Conservation (phyloP, 441 rosid genomes). For the Eutrema salsugineum region DNA sequence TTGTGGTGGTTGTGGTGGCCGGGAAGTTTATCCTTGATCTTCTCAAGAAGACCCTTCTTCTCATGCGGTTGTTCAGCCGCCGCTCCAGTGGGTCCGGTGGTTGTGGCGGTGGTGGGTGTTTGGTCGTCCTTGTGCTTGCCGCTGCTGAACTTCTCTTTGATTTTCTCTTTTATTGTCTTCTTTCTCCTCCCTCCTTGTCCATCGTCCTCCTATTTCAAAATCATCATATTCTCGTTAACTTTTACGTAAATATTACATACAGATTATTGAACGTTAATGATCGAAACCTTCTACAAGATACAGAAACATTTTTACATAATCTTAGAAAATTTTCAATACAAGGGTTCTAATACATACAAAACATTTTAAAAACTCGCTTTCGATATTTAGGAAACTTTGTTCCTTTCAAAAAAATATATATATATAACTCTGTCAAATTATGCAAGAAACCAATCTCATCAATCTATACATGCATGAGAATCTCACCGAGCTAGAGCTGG, state of each 20-base stretch:
- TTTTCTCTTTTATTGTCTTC: conserved; percentile 58
- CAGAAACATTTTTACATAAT: too few species aligned
- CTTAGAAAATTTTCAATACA: too few species aligned
- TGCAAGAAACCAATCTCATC: too few species aligned
- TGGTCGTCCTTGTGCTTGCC: conserved; percentile 37
- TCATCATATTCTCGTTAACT: background rate
- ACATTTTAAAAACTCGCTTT: too few species aligned
- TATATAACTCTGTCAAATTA: too few species aligned
- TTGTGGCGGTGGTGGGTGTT: conserved; percentile 10
- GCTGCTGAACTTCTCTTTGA: conserved; percentile 56
- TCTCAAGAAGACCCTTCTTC: conserved; percentile 62
- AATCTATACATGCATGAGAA: background rate
- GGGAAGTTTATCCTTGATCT: conserved; percentile 68
- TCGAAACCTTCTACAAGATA: too few species aligned
- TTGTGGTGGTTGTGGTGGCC: conserved; percentile 44
- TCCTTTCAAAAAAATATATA: too few species aligned
- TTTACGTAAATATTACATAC: too few species aligned
- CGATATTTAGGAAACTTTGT: too few species aligned
- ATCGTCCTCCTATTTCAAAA: conserved; percentile 56
- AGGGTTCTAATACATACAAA: too few species aligned
- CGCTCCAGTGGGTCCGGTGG: background rate
- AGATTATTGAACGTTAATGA: too few species aligned
- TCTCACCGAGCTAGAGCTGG: conserved; percentile 61
- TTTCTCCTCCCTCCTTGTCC: conserved; percentile 79
- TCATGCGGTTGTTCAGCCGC: conserved; percentile 37